These are phyloP conservation scores for Saccharomycopsis fibuligera DNA, from an alignment of 805 yeast species.

Conservation along the genomic window DNA sequence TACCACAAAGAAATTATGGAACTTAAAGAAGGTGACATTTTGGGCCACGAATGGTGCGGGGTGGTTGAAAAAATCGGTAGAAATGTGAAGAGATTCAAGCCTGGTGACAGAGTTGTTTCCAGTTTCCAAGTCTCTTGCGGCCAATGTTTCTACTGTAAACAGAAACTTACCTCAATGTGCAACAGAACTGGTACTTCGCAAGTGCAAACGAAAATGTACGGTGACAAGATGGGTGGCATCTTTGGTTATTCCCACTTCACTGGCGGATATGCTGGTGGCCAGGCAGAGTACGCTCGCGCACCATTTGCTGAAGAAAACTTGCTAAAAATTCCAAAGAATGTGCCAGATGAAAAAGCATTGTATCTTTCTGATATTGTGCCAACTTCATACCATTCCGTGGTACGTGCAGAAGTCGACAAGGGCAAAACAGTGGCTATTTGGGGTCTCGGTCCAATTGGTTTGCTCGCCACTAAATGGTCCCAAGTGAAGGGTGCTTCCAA, in stretches of 20 bases:
- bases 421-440: conserved; percentile 44
- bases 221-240: conserved; percentile 22
- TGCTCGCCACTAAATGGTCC: conserved; percentile 20
- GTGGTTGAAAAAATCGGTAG: conserved; percentile 39
- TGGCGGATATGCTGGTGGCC: conserved; percentile 49
- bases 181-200: conserved; percentile 35
- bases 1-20: background rate
- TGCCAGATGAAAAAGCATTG: conserved; percentile 26
- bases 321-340: conserved; percentile 35
- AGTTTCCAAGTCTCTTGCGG: conserved; percentile 22
- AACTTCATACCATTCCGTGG: conserved; percentile 55
- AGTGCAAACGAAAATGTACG: background rate
- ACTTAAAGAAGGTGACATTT: background rate
- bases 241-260: conserved; percentile 50
- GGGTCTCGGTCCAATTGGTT: conserved; percentile 51
- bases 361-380: conserved; percentile 46
- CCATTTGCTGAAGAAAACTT: conserved; percentile 29
- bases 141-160: conserved; percentile 43
- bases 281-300: conserved; percentile 29
- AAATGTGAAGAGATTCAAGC: conserved; percentile 36
- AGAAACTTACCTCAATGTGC: conserved; percentile 45
- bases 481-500: background rate
- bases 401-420: conserved; percentile 32
- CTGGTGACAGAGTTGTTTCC: conserved; percentile 52
- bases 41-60: conserved; percentile 51